Base-by-base conservation (phyloP, 2,329 filamentous ascomycete species). In the Camillea tinctor region DNA sequence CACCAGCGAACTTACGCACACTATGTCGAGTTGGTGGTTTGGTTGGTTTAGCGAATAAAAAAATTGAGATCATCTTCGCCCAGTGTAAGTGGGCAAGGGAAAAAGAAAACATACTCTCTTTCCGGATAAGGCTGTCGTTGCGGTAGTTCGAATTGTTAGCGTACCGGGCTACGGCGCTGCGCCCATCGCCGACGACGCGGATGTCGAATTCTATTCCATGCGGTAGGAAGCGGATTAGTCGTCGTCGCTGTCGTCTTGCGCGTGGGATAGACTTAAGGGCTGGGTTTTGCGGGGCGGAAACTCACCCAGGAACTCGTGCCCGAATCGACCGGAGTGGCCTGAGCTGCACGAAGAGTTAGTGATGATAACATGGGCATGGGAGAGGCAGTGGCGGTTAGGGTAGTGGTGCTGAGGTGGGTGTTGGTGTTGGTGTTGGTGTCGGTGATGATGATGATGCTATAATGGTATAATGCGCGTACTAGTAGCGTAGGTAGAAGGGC, bases 61-160 rank as follows among this genome's bases (percentile, higher is more conserved):
- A n/a, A 4, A 40, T 13, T n/a, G 17, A 8, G 52, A 54, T 63
- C 56, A 56, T 3, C 7, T 36, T 1, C 50, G 23, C 20, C 24
- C 2, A 7, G 15, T 20, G 24, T 26, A 52, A 19, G 54, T 20
- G 50, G 24, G 36, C 26, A 54, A 48, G 36, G 50, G 8, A 26
- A 53, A 57, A 30, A 60, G 23, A 53, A 36, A 50, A 77, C 93
- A 69, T 82, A 97, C 95, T 99, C 82, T 99, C 95, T 93, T 99
- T 99, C 66, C 95, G 90, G 73, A 99, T 99, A 69, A 99, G 81
- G 64, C 93, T 97, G 75, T 99, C 95, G 78, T 99, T 99, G 72
- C 95, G 89, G 80, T 99, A 99, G 79, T 99, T 99, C 60, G 94
- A 98, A 78, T 99, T 99, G 83, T 99, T 99, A 66, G 95, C 95